Base-by-base conservation (phyloP, 2,329 filamentous ascomycete species). In the Cordyceps tenuipes region DNA sequence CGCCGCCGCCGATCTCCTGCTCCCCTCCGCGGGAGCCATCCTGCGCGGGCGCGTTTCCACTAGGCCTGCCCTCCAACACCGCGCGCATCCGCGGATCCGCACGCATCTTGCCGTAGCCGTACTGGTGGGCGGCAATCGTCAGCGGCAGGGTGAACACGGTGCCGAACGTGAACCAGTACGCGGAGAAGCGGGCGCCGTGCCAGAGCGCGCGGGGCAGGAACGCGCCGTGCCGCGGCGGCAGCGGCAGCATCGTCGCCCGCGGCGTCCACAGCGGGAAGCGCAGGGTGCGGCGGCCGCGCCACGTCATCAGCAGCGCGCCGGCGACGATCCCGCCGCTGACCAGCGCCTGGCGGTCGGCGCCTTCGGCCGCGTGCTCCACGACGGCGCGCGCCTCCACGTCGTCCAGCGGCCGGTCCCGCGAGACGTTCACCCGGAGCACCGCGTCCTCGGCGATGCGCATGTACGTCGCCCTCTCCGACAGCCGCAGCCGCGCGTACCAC, bases 181-280 rank as follows among this genome's bases (percentile, higher is more conserved):
- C 64, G 1, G 62, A n/a, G n/a, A 72, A 67, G 2, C 77, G 72
- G 15, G 66, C 26, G 13, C 59, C 43, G 58, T 77, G 75, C 77
- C 76, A 79, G 21, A 66, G 57, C 17, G 46, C 17, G 26, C 54
- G 62, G 5, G 74, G 71, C 0, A n/a, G 44, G 0, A 12, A 50
- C 3, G 72, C 72, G 3, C 62, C 66, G 23, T 4, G 23, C 2
- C 72, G 46, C n/a, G 70, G 34, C 9, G 73, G 71, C 57, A 72
- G 65, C 43, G 73, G 53, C 43, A 67, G n/a, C n/a, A n/a, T n/a
- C n/a, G n/a, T n/a, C n/a, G n/a, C 64, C 49, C 72, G 70, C 2
- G 75, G 74, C 43, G 66, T 69, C 65, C 70, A 74, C 46, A 78
- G 69, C 17, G 76, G 75, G 63, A 79, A 78, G 6, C 68, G 70